Base-by-base conservation (phyloP, 2,329 filamentous ascomycete genomes). In the Ophiostoma himal-ulmi region DNA sequence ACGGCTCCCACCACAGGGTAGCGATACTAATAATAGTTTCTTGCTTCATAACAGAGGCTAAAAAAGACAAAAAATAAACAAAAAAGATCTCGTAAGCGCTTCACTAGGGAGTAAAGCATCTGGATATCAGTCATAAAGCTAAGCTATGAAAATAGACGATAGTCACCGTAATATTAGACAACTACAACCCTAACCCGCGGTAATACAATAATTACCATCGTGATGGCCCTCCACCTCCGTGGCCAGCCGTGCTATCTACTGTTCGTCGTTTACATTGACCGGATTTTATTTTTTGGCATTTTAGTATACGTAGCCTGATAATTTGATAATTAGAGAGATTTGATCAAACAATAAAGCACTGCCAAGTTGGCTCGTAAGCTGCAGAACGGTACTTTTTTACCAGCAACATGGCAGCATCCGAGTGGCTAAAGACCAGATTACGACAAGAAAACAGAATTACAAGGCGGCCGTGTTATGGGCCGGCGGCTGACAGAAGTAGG, bases 401-500 rank as follows among this genome's bases (percentile, higher is more conserved):
- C 13, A 17, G 22, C 52, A 57, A 57, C 52, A 57, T 57, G 52
- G 52, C 52, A 26, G n/a, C 52, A 57, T 57, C 52, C 22, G n/a
- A 57, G 52, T 57, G 52, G 52, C n/a, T 57, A 8, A 0, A 26
- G 5, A 3, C 5, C n/a, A 26, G 10, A 64, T 64, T 37, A 64
- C 14, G 14, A 37, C 14, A 64, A 10, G 17, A 44, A 22, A 44
- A n/a, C 6, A 36, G 13, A 13, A 39, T 17, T 6, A 26, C 5
- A 22, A 65, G 36, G 20, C 20, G 62, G 62, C 67, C 68, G 66
- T 44, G 60, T 34, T 6, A 68, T 65, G 54, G 71, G 71, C 71
- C 71, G 70, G 71, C 71, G 71, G 68, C 13, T 71, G 68, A 3
- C 17, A 17, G 41, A n/a, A 20, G 8, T 30, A 48, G n/a, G 6